phyloP scores from a whole-genome alignment of 257 asterid genomes.

The Solanum ossicruentum region DNA sequence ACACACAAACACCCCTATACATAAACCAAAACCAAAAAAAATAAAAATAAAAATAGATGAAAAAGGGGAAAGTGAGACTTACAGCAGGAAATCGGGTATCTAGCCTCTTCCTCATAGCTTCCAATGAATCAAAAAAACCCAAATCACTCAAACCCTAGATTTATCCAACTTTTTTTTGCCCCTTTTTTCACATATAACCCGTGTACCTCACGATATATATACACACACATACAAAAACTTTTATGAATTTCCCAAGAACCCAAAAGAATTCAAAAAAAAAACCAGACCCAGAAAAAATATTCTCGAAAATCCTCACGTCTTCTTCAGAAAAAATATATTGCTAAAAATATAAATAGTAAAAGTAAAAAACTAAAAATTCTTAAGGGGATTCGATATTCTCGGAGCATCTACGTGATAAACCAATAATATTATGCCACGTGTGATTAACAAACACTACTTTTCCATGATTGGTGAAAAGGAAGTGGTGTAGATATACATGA shows the following conservation, averaged over 20 bases:
- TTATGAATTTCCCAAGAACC: neutral
- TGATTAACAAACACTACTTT: neutral
- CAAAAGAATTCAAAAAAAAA: neutral
- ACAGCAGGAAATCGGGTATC: conserved; percentile 84
- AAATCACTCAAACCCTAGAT: conserved; percentile 25
- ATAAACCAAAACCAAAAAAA: neutral
- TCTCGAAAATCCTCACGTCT: neutral
- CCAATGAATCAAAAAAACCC: neutral
- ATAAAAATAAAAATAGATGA: neutral
- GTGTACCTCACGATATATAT: neutral
- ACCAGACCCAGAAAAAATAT: neutral
- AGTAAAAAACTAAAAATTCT: neutral
- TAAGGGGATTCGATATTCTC: neutral
- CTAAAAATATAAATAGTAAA: neutral
- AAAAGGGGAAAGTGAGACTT: conserved; percentile 3
- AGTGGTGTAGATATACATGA: neutral
- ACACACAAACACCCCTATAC: neutral
- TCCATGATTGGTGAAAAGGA: neutral
- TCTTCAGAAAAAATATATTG: neutral
- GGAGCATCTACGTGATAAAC: neutral
- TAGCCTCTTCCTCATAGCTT: conserved; percentile 64
- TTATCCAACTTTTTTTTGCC: neutral
- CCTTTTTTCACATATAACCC: neutral
- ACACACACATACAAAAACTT: neutral
- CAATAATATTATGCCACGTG: neutral